These are phyloP conservation scores for Trichoderma gamsii DNA, from an alignment of 495 filamentous ascomycete genomes.

Conservation along the genomic window DNA sequence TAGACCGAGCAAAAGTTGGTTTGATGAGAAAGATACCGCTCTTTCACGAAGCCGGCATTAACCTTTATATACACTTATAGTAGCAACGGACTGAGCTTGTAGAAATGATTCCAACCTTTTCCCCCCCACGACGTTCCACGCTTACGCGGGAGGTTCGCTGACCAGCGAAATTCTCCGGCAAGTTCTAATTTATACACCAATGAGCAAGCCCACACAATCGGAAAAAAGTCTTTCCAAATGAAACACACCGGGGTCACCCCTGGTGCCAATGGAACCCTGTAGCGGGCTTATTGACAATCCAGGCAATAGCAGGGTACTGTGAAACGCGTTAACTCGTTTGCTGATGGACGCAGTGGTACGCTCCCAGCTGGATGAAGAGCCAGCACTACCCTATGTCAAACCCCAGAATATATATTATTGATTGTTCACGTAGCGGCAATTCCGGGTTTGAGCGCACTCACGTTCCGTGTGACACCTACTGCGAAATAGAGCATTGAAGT, in stretches of 20 bases:
- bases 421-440: not conserved
- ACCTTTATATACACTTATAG: not conserved
- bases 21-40: not conserved
- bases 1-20: not conserved
- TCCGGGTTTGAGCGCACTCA: not conserved
- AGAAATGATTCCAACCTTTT: not conserved
- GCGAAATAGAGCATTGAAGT: not conserved
- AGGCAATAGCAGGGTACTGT: not conserved
- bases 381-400: not conserved
- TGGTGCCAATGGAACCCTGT: not conserved
- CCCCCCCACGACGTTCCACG: not conserved
- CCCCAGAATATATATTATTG: not conserved
- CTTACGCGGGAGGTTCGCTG: not conserved
- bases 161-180: not conserved
- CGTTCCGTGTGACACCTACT: not conserved
- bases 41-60: not conserved
- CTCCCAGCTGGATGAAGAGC: not conserved
- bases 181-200: slow-evolving; percentile 2
- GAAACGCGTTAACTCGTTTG: not conserved
- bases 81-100: not conserved
- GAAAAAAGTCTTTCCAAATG: not conserved
- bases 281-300: not conserved
- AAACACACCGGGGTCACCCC: not conserved
- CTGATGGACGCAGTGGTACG: not conserved
- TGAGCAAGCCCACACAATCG: not conserved